A percentile compares a stretch with the other conserved stretches of the same genome.
Conservation (phyloP, 2,329 filamentous ascomycete genomes). For the Diaporthe caulivora region DNA sequence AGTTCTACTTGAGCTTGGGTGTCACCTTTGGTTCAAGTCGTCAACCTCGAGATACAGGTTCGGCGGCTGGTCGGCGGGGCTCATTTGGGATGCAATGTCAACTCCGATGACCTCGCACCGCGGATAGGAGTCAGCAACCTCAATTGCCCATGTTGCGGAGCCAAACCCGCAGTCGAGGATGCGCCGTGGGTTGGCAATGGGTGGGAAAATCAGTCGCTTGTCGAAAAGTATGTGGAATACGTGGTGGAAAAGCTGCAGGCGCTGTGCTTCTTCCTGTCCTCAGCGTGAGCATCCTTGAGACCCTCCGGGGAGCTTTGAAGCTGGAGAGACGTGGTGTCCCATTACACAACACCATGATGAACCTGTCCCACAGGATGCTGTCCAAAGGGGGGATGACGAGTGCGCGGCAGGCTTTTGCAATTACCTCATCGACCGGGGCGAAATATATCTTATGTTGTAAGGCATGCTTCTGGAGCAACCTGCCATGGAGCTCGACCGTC, state of each 20-base stretch:
- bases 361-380: too few relatives aligned
- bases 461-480: conserved; percentile 76
- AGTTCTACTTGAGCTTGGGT: not conserved
- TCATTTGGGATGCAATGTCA: conserved; percentile 79
- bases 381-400: too few relatives aligned
- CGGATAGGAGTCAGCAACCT: conserved; percentile 74
- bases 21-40: conserved; percentile 74
- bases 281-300: conserved; percentile 37
- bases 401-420: not conserved
- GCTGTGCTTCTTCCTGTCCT: conserved; percentile 74
- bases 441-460: conserved; percentile 75
- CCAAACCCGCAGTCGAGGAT: conserved; percentile 82
- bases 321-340: too few relatives aligned
- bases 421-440: conserved; percentile 78
- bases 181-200: conserved; percentile 66
- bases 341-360: too few relatives aligned
- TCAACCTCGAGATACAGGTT: conserved; percentile 81
- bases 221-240: conserved; percentile 76
- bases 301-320: not conserved
- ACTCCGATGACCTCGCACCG: conserved; percentile 77
- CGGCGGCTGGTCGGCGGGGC: conserved; percentile 71
- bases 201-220: conserved; percentile 77
- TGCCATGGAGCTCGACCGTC: conserved; percentile 70
- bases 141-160: conserved; percentile 77
- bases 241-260: conserved; percentile 72